Conservation (phyloP, 805 yeast genomes). For the Candida quercuum region DNA sequence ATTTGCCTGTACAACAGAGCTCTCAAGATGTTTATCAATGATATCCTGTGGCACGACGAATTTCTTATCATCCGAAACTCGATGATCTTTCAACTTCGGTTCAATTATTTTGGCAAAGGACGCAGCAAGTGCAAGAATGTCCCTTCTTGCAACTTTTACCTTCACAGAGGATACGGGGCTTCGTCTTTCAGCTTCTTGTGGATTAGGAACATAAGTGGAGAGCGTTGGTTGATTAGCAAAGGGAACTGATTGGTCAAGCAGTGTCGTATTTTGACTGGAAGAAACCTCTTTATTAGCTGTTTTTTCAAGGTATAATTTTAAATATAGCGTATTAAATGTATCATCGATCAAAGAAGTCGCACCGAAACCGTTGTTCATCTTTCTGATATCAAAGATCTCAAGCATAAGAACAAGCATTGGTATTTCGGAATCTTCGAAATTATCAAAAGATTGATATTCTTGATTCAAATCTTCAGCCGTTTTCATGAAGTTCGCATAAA, state of each 20-base stretch:
- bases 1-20: too few relatives aligned
- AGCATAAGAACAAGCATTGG: constrained; percentile 38
- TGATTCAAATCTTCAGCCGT: constrained; percentile 30
- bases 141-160: constrained; percentile 42
- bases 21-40: constrained; percentile 2
- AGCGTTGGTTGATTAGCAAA: not conserved
- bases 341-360: constrained; percentile 75
- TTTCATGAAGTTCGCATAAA: constrained; percentile 37
- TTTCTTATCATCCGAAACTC: constrained; percentile 10
- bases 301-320: constrained; percentile 36
- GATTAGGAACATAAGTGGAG: too few relatives aligned
- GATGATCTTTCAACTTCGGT: constrained; percentile 6
- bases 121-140: constrained; percentile 33
- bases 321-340: constrained; percentile 54
- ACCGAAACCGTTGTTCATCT: constrained; percentile 76
- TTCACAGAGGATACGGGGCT: constrained; percentile 24
- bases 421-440: constrained; percentile 31
- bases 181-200: too few relatives aligned
- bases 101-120: constrained; percentile 15
- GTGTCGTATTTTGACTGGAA: too few relatives aligned
- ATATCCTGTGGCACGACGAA: constrained; percentile 8
- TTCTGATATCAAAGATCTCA: constrained; percentile 55
- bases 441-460: constrained; percentile 23
- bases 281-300: not conserved
- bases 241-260: not conserved